Percentiles rank a stretch among this genome's conserved stretches.
Evolutionary conservation across 108 stramenopile genomes (phyloP).

Genomic region (Fragilaria crotonensis): DNA sequence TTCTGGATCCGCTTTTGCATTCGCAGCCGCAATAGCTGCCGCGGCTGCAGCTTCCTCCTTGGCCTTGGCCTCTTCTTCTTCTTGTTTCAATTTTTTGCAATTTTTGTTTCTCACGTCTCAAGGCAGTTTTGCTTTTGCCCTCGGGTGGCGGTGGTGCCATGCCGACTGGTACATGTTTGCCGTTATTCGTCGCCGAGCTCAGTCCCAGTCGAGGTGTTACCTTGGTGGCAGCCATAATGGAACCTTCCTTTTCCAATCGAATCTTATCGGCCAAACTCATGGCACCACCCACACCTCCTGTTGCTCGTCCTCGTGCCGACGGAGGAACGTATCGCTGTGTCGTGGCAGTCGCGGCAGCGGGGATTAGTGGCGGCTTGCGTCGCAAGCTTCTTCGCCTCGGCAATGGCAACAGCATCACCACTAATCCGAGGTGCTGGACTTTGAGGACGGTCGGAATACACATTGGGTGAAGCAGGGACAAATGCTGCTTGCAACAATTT

Average conservation of each 20-base stretch:
- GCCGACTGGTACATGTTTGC: conserved; percentile 37
- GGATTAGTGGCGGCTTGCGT: conserved; percentile 34
- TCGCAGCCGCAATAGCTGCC: conserved; percentile 19
- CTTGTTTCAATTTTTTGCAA: conserved; percentile 36
- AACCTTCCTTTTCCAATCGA: conserved; percentile 74
- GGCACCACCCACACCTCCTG: conserved; percentile 56
- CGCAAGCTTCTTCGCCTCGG: conserved; percentile 13
- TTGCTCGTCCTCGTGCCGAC: conserved; percentile 41
- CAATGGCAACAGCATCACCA: conserved; percentile 29
- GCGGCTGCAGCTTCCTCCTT: conserved; percentile 34
- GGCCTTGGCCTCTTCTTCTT: conserved; percentile 49
- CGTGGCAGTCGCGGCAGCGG: conserved; percentile 31
- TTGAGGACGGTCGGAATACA: conserved; percentile 85
- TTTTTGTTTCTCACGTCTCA: conserved; percentile 60
- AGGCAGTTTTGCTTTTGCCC: conserved; percentile 71
- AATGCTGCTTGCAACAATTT: conserved; percentile 58
- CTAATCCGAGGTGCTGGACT: conserved; percentile 42
- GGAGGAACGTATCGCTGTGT: conserved; percentile 57
- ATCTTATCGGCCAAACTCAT: conserved; percentile 70
- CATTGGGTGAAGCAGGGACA: conserved; percentile 38
- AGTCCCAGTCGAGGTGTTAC: conserved; percentile 21
- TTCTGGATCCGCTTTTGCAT: conserved; percentile 53
- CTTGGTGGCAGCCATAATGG: conserved; percentile 41
- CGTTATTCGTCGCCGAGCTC: conserved; percentile 31
- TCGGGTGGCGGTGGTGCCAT: conserved; percentile 13